phyloP scores from a whole-genome alignment of 2,329 filamentous ascomycete species.

The Diplocarpon mali region DNA sequence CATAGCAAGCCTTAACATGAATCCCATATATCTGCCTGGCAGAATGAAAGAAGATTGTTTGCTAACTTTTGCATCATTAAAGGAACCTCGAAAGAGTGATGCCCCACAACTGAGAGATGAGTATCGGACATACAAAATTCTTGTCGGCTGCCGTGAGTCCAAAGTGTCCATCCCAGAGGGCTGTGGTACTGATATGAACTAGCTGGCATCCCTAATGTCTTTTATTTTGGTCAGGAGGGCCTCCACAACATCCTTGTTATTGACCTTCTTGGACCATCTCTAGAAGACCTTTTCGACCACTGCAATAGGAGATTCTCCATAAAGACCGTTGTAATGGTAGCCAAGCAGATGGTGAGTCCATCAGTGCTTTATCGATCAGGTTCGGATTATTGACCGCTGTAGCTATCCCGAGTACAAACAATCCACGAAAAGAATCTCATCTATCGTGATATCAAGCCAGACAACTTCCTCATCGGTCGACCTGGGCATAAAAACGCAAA shows the following conservation, averaged over 20 bases:
- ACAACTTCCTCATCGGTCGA: slow-evolving; percentile 96
- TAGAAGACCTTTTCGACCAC: slow-evolving; percentile 96
- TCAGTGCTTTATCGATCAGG: not conserved
- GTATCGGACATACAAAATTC: slow-evolving; percentile 98
- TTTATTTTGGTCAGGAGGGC: slow-evolving; percentile 97
- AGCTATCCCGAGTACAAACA: slow-evolving; percentile 80
- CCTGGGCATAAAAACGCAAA: slow-evolving; percentile 90
- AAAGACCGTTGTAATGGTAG: slow-evolving; percentile 98
- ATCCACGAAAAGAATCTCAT: slow-evolving; percentile 99
- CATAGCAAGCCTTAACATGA: not conserved
- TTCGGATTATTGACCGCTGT: slow-evolving; percentile 15
- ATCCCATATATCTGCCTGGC: not conserved
- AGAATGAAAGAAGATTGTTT: not conserved
- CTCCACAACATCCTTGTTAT: slow-evolving; percentile 98
- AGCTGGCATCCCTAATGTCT: slow-evolving; percentile 99
- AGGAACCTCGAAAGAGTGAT: slow-evolving; percentile 98
- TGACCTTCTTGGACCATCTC: slow-evolving; percentile 83
- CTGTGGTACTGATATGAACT: slow-evolving; percentile 28
- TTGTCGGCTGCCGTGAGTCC: slow-evolving; percentile 93
- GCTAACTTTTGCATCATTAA: slow-evolving; percentile 3
- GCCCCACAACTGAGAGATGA: slow-evolving; percentile 96
- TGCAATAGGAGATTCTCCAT: slow-evolving; percentile 91
- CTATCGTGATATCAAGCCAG: slow-evolving; percentile 97
- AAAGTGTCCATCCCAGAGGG: slow-evolving; percentile 9
- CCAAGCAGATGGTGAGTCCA: slow-evolving; percentile 84